phyloP scores from a whole-genome alignment of 768 basidiomycete species.

The Leccinum disarticulatum region DNA sequence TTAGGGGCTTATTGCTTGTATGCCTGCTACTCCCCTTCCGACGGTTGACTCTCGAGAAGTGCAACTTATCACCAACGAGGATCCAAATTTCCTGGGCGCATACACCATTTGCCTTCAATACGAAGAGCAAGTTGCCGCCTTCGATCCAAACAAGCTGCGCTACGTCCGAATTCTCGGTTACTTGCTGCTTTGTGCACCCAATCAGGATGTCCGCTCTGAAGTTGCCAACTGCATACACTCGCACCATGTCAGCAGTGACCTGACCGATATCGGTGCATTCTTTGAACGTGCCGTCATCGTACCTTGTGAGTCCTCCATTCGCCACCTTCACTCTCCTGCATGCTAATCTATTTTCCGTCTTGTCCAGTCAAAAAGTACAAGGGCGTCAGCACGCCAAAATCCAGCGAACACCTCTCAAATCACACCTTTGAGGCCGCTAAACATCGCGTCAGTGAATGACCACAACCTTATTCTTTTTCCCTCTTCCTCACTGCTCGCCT shows the following conservation, averaged over 20 bases:
- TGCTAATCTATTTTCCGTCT: not conserved
- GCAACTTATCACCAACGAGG: not conserved
- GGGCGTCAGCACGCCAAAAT: slow-evolving; percentile 16
- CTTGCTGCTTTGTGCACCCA: slow-evolving; percentile 5
- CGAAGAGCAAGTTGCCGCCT: not conserved
- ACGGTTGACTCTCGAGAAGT: not conserved
- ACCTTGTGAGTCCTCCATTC: slow-evolving; percentile 4
- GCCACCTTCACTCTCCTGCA: not conserved
- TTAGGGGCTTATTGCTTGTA: no score
- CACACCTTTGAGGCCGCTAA: slow-evolving; percentile 16
- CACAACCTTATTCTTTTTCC: not conserved
- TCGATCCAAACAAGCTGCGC: not conserved
- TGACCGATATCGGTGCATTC: not conserved
- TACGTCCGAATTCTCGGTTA: slow-evolving; percentile 6
- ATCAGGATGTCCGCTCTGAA: not conserved
- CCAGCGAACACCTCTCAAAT: not conserved
- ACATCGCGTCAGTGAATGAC: not conserved
- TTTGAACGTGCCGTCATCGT: slow-evolving; percentile 7
- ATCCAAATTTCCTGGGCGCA: not conserved
- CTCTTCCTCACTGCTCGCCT: slow-evolving; percentile 1
- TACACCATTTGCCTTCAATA: slow-evolving; percentile 1
- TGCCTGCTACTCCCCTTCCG: not conserved
- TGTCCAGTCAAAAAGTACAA: slow-evolving; percentile 16
- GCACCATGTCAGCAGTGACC: not conserved
- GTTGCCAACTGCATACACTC: slow-evolving; percentile 5